phyloP scores from a whole-genome alignment of 768 basidiomycete genomes.

The Suillus paluster region DNA sequence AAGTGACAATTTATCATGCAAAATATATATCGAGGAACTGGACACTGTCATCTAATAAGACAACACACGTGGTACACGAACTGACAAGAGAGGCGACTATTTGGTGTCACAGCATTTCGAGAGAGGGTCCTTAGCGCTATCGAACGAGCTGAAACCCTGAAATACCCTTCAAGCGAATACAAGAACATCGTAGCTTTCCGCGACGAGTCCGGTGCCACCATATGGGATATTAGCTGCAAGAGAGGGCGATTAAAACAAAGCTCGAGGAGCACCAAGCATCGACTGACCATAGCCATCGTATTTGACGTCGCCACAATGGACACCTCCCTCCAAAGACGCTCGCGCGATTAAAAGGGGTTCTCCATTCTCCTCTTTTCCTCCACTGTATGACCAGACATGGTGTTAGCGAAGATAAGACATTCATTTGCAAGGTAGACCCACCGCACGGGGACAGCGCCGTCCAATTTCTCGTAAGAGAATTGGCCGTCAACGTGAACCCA shows the following conservation, averaged over 20 bases:
- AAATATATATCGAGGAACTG: no score
- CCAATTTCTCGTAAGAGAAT: no score
- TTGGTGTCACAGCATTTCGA: no score
- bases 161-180: not conserved
- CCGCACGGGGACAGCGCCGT: no score
- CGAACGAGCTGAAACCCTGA: no score
- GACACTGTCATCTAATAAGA: no score
- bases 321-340: not conserved
- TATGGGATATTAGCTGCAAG: not conserved
- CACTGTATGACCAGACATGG: not conserved
- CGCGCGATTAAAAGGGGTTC: slow-evolving; percentile 2
- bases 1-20: no score
- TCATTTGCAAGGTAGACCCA: no score
- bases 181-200: slow-evolving; percentile 1
- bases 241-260: not conserved
- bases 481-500: no score
- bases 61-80: no score
- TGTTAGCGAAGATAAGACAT: not conserved
- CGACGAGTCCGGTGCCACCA: not conserved
- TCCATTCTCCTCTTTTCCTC: not conserved
- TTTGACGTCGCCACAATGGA: slow-evolving; percentile 10
- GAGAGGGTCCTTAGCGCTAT: no score
- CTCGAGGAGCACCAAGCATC: not conserved
- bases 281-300: not conserved
- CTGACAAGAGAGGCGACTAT: no score